Percentiles rank a stretch among this genome's conserved stretches.
Conservation (phyloP, 257 asterid species). For the Solanum peruvianum region DNA sequence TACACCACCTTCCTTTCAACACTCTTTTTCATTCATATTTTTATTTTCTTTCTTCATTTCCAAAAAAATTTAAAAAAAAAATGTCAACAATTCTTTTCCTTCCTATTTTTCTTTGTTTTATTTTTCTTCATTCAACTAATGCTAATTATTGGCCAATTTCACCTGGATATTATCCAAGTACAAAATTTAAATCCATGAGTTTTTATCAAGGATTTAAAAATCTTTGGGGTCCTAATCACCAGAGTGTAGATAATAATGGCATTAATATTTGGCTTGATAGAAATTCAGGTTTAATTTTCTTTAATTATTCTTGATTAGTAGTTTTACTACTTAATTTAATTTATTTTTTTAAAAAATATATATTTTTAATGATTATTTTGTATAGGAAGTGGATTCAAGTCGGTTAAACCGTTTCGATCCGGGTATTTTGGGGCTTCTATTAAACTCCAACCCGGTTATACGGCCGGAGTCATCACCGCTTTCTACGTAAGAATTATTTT, state of each 20-base stretch:
- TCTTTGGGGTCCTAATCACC: constrained; percentile 80
- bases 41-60: neutral
- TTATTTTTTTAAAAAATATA: neutral
- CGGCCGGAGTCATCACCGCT: constrained; percentile 97
- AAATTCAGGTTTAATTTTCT: constrained; percentile 38
- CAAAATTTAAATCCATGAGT: constrained; percentile 41
- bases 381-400: constrained; percentile 94
- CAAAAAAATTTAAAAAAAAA: neutral
- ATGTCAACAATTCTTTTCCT: constrained; percentile 12
- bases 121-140: constrained; percentile 6
- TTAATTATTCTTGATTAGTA: neutral
- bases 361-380: neutral
- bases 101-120: constrained; percentile 5
- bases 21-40: neutral
- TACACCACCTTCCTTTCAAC: constrained; percentile 18
- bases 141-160: constrained; percentile 66
- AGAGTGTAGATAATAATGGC: constrained; percentile 46
- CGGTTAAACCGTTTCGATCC: constrained; percentile 83
- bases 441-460: constrained; percentile 86
- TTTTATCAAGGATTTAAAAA: constrained; percentile 52
- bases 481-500: constrained; percentile 46
- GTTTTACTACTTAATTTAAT: neutral
- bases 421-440: constrained; percentile 88
- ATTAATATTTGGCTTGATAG: constrained; percentile 77
- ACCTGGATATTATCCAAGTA: constrained; percentile 74